Evolutionary conservation across 139 green algal genomes (phyloP), one percentile per base, ranked within the genome.

Genomic region (Chlamydomonas applanata): DNA sequence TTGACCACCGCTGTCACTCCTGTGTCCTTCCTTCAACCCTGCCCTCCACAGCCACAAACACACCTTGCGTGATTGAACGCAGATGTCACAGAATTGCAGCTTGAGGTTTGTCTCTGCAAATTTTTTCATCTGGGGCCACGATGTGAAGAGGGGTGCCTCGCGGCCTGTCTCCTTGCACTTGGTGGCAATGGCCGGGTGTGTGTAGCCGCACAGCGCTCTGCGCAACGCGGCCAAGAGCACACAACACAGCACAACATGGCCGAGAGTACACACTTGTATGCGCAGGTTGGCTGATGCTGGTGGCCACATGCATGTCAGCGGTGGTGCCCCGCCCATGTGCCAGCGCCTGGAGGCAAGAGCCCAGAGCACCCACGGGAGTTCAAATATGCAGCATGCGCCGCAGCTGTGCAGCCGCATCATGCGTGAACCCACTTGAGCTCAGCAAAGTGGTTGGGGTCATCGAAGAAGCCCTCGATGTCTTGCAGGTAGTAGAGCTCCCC

Each of bases 81-180:
- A 99, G 33, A 99, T 83, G 68, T 94, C 84, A 74, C 95, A 99
- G 72, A 99, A 95, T 46, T 87, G 78, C 40, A 91, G 82, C 54
- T 90, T 86, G 72, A 87, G 76, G 11, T 80, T 65, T 24, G 69
- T 67, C 32, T 82, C 46, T 27, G 98, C 64, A 49, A 94, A 81
- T 22, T 70, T 63, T 77, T 94, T 92, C 29, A 98, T 82, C 1
- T 77, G 73, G 11, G 78, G 79, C 5, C 94, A 64, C 9, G 57
- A 82, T 45, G 27, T 77, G 67, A 94, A 96, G n/a, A 25, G 66
- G 0, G 71, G 72, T 2, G 71, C 56, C 30, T 61, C 22, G 45
- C 27, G 53, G 7, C 35, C 34, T 7, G 32, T 24, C 45, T 53
- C 72, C 9, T 59, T 33, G 44, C 61, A 72, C 64, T 75, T 70